phyloP scores from a whole-genome alignment of 306 rosid genomes.

The Prunus kanzakura region DNA sequence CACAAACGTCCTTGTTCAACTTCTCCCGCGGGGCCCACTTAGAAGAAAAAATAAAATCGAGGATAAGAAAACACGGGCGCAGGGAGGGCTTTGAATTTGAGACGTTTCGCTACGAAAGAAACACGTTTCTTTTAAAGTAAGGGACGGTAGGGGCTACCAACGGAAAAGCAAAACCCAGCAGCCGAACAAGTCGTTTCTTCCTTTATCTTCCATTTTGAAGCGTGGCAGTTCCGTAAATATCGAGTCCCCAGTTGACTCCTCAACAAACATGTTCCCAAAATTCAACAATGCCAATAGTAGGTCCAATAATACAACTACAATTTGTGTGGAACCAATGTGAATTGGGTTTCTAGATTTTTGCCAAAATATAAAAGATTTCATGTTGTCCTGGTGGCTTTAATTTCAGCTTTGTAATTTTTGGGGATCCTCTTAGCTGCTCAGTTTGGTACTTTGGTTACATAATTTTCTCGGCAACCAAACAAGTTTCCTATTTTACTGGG shows the following conservation, averaged over 20 bases:
- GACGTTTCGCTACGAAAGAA: not conserved
- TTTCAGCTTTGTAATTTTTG: not conserved
- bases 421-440: not conserved
- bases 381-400: not conserved
- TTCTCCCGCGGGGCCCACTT: not conserved
- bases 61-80: not conserved
- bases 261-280: not conserved
- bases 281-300: not conserved
- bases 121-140: no score
- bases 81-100: not conserved
- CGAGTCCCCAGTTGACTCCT: not conserved
- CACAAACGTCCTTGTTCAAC: not conserved
- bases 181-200: not conserved
- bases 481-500: not conserved
- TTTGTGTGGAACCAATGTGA: not conserved
- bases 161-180: not conserved
- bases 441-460: not conserved
- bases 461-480: not conserved
- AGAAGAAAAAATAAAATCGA: not conserved
- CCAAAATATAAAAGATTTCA: not conserved
- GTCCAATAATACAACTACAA: no score
- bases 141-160: no score
- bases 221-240: not conserved
- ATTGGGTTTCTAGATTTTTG: not conserved
- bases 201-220: not conserved